Evolutionary conservation across 768 basidiomycete genomes (phyloP), one percentile per base, ranked within the genome.

Genomic region (Rhizopogon vesiculosus): DNA sequence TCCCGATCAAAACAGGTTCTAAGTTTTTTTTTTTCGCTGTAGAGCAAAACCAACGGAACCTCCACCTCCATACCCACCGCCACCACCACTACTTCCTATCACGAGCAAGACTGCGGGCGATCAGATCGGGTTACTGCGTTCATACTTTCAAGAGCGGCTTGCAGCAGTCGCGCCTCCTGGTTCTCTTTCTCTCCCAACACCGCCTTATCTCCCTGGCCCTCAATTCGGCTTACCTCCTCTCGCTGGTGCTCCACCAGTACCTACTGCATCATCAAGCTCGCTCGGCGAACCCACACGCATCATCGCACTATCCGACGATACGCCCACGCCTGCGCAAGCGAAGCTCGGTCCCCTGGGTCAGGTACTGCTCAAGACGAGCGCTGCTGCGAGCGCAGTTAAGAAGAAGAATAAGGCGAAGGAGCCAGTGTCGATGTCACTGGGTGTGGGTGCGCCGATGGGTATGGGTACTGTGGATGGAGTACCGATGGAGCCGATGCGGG

Each of bases 291-390:
- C 66, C 29, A 52, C 69, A 15, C 55, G 62, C 7, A 18, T 63
- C 19, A 54, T 81, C 15, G 66, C 75, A 4, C 74, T 92, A 4
- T 77, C 79, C 8, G 91, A 93, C 74, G 91, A 93, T 61, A 38
- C 70, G 2, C 85, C 87, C 0, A 72, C 72, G 38, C 63, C 79
- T 10, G 66, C 74, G 3, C 88, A 89, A 61, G 72, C 78, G 44
- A 92, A 89, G 74, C 81, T 92, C 62, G 89, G 89, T 0, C 91
- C 91, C 0, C 71, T 91, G 16, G 91, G 91, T 7, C 89, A 91
- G 66, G 81, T 91, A 56, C 62, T 25, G 25, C 25, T 84, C 64
- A 81, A 83, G 64, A 73, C 76, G 1, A 77, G 75, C 2, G 62
- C 76, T 0, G 68, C 76, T 16, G 63, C 76, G 2, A 74, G 73